Base-by-base conservation (phyloP, 1,284 basidiomycete genomes). In the Kalmanozyma brasiliensis region DNA sequence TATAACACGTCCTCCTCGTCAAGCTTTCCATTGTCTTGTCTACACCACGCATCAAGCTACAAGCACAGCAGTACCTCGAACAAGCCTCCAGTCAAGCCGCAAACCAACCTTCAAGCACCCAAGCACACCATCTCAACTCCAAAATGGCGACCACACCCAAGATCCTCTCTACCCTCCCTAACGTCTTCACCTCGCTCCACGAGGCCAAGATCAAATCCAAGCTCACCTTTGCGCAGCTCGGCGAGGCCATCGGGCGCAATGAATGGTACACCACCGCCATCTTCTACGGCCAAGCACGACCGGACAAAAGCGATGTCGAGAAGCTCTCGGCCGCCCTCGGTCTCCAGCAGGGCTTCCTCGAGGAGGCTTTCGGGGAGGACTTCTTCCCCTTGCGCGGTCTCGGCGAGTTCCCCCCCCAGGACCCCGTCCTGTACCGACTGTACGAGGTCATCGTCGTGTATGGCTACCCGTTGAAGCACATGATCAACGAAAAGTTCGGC, bases 221-320 rank as follows among this genome's bases (percentile, higher is more conserved):
- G n/a, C 55, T 76, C 30, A 52, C 64, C 4, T 80, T 80, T 26
- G 77, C 67, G 19, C 34, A 76, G 3, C 52, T 80, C 24, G 73
- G 76, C 19, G 37, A 67, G 35, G 42, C 48, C n/a, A 53, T 78
- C 22, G 67, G 64, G 4, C 26, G 77, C 13, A 67, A 67, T 56
- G 77, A 79, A 45, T 69, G 69, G 63, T 79, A 74, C 63, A 62
- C 70, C 3, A 77, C 77, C 3, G 77, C 61, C 20, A 67, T 76
- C 60, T 78, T 78, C 34, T 80, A 79, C 44, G 78, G 77, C 16
- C 78, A 80, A 35, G 78, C 77, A 23, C 78, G 79, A 43, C 78
- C 78, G 2, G 74, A 74, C 17, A 4, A 34, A 0, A 24, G 45
- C 14, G 78, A 79, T 19, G 23, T 79, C 10, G 46, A 53, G 20